A percentile compares a stretch with the other conserved stretches of the same genome.
These are phyloP conservation scores for Exophiala calicioides DNA, from an alignment of 2,329 filamentous ascomycete genomes.

Conservation along the genomic window DNA sequence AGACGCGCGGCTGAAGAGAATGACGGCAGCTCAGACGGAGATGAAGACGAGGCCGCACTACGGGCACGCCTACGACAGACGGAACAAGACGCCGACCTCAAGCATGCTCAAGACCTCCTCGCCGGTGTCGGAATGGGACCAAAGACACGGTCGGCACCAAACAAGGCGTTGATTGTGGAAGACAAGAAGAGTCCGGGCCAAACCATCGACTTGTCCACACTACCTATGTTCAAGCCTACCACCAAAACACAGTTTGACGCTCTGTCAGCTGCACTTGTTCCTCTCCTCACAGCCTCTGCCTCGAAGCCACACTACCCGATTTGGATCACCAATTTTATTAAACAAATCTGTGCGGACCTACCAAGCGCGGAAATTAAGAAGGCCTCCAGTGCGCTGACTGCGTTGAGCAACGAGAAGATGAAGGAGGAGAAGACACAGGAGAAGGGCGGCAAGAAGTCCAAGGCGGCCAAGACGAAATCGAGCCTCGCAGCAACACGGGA, in stretches of 20 bases:
- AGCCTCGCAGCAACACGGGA: slow-evolving; percentile 66
- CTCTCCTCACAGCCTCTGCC: slow-evolving; percentile 70
- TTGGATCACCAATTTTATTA: slow-evolving; percentile 88
- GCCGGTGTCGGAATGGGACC: slow-evolving; percentile 71
- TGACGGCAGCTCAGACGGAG: slow-evolving; percentile 64
- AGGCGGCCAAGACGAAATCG: slow-evolving; percentile 94
- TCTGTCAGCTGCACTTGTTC: slow-evolving; percentile 75
- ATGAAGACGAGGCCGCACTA: slow-evolving; percentile 70
- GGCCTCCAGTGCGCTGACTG: slow-evolving; percentile 81
- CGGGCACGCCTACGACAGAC: slow-evolving; percentile 73
- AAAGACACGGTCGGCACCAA: slow-evolving; percentile 65
- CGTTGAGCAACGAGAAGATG: slow-evolving; percentile 95
- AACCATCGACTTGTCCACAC: slow-evolving; percentile 75
- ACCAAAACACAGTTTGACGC: slow-evolving; percentile 84
- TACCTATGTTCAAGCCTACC: slow-evolving; percentile 84
- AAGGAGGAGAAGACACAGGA: slow-evolving; percentile 95
- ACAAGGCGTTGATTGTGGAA: slow-evolving; percentile 66
- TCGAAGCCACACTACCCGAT: slow-evolving; percentile 90
- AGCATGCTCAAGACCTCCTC: slow-evolving; percentile 89
- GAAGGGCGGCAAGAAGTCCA: slow-evolving; percentile 94
- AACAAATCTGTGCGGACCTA: slow-evolving; percentile 82
- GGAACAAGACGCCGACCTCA: slow-evolving; percentile 85
- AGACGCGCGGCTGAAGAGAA: slow-evolving; percentile 60
- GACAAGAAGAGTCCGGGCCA: slow-evolving; percentile 73
- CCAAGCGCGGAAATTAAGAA: slow-evolving; percentile 96